phyloP scores from a whole-genome alignment of 805 yeast species.

The Schizosaccharomyces pombe region DNA sequence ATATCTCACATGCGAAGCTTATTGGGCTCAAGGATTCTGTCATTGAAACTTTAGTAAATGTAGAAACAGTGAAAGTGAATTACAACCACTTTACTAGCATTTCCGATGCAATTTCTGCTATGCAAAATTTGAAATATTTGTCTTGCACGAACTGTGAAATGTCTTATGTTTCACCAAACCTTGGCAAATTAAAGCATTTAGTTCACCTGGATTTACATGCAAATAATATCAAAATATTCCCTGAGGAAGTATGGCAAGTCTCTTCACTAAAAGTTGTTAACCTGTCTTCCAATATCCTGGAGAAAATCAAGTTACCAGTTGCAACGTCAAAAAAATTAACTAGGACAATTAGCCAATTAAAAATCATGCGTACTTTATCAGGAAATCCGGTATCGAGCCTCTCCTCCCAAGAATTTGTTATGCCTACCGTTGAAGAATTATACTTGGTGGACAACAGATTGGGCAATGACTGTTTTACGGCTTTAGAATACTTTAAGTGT shows the following conservation, averaged over 20 bases:
- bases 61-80: conserved; percentile 36
- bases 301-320: conserved; percentile 37
- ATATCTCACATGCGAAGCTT: conserved; percentile 18
- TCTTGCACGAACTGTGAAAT: conserved; percentile 55
- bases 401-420: background rate
- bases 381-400: background rate
- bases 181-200: conserved; percentile 31
- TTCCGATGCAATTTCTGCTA: conserved; percentile 35
- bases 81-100: conserved; percentile 42
- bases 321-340: conserved; percentile 4
- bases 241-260: conserved; percentile 38
- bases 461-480: conserved; percentile 50
- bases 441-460: conserved; percentile 66
- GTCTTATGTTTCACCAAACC: conserved; percentile 26
- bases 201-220: conserved; percentile 57
- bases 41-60: background rate
- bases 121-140: conserved; percentile 40
- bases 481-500: conserved; percentile 33
- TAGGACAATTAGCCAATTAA: background rate
- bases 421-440: conserved; percentile 24
- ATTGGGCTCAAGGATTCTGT: conserved; percentile 18
- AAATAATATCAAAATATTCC: conserved; percentile 53
- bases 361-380: background rate
- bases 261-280: conserved; percentile 42
- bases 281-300: conserved; percentile 63